Percentiles rank a stretch among this genome's conserved stretches.
Conservation (phyloP, 2,329 filamentous ascomycete genomes). For the Tolypocladium endophyticum region DNA sequence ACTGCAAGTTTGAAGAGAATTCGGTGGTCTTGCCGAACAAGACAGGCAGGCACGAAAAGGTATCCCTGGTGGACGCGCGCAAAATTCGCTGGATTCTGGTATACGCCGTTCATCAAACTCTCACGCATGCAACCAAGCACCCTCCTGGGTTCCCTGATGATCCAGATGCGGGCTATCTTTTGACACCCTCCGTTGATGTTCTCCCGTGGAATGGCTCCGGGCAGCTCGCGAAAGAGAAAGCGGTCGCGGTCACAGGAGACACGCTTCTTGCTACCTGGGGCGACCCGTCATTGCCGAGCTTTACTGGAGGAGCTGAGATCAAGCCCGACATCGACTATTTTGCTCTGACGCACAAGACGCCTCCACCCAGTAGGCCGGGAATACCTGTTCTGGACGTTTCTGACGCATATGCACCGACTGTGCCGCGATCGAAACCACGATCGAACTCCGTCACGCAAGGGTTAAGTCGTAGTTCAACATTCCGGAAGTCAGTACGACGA, state of each 20-base stretch:
- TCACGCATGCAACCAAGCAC: constrained; percentile 51
- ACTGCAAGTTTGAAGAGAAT: constrained; percentile 59
- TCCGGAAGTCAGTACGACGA: constrained; percentile 22
- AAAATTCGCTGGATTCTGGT: constrained; percentile 72
- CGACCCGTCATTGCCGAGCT: constrained; percentile 2
- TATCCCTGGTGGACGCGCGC: constrained; percentile 51
- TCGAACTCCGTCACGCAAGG: constrained; percentile 19
- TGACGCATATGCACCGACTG: constrained; percentile 1
- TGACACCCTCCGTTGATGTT: constrained; percentile 31
- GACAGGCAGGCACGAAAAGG: constrained; percentile 43
- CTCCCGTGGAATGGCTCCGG: constrained; percentile 35
- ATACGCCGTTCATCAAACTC: constrained; percentile 63
- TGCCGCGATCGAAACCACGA: constrained; percentile 16
- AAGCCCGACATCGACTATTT: constrained; percentile 48
- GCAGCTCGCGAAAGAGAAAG: constrained; percentile 17
- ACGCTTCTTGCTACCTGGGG: constrained; percentile 5
- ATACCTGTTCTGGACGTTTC: constrained; percentile 1
- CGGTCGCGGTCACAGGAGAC: constrained; percentile 11
- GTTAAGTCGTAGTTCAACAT: constrained; percentile 20
- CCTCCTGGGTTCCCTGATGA: constrained; percentile 52
- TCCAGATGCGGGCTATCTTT: constrained; percentile 45
- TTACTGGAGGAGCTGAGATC: constrained; percentile 26
- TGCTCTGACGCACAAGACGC: constrained; percentile 27
- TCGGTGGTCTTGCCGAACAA: constrained; percentile 37
- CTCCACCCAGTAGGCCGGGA: constrained; percentile 2